Conservation (phyloP, 2,329 filamentous ascomycete genomes). For the Fonsecaea pugnacius region DNA sequence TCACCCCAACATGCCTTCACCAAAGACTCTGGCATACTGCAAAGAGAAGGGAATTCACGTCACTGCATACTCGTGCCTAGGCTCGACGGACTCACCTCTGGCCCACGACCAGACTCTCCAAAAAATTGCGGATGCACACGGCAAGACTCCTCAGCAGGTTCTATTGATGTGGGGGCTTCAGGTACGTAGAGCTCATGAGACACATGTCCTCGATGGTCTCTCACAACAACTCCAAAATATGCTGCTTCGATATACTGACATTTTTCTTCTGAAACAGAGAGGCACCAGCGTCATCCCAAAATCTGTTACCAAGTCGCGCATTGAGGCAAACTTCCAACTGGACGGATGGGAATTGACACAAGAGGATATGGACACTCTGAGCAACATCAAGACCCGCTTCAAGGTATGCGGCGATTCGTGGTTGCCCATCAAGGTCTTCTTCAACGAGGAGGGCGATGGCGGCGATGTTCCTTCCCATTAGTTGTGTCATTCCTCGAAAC, state of each 20-base stretch:
- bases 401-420: slow-evolving; percentile 74
- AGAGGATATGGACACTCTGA: slow-evolving; percentile 72
- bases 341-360: slow-evolving; percentile 74
- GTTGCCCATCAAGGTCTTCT: slow-evolving; percentile 75
- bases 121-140: slow-evolving; percentile 37
- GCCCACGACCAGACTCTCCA: slow-evolving; percentile 54
- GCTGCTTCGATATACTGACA: slow-evolving; percentile 7
- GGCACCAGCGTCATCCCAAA: slow-evolving; percentile 86
- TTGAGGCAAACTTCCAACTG: slow-evolving; percentile 75
- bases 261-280: slow-evolving; percentile 20
- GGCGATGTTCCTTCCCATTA: slow-evolving; percentile 32
- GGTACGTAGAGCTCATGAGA: background rate
- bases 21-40: slow-evolving; percentile 75
- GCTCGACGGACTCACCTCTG: slow-evolving; percentile 71
- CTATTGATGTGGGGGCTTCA: slow-evolving; percentile 76
- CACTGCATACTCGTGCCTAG: slow-evolving; percentile 69
- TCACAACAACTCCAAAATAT: background rate
- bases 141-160: slow-evolving; percentile 65
- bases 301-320: slow-evolving; percentile 73
- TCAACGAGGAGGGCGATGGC: slow-evolving; percentile 44
- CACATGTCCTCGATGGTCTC: background rate
- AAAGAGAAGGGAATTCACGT: slow-evolving; percentile 73
- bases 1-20: slow-evolving; percentile 80
- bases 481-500: background rate
- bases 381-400: slow-evolving; percentile 73